Base-by-base conservation (phyloP, 192 early-diverging fungal species). In the Lobulomyces angularis region DNA sequence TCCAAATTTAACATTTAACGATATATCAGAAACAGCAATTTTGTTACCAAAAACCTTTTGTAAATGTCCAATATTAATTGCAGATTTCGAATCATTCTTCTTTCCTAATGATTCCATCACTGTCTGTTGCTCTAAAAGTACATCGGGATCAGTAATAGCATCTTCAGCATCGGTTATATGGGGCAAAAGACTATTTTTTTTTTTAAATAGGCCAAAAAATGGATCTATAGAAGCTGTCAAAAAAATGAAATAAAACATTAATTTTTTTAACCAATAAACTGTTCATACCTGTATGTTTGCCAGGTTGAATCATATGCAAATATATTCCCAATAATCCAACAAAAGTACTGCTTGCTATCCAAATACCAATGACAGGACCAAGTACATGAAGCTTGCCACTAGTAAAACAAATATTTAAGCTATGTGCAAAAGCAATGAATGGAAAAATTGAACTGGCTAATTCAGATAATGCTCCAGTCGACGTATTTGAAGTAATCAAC, bases 1-100 rank as follows among this genome's bases (percentile, higher is more conserved):
- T n/a, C n/a, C n/a, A n/a, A n/a, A 33, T 12, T 31, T 42, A 19
- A 56, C 26, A 12, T 36, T 41, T 4, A 56, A 32, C 14, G 55
- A 43, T 32, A 56, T 43, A 24, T 56, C 55, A 19, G 40, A 16
- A 5, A 56, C 55, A 18, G 55, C 55, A 0, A 56, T 29, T 29
- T 56, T 56, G 2, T 32, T 32, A 3, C 26, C 35, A 37, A 56
- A 56, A 27, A 19, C 35, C 41, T 56, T 56, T 30, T 50, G 51
- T 12, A 56, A 27, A 28, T 54, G 17, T 8, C 37, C 43, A 14
- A 56, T 20, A 3, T 43, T 35, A 6, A 56, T 8, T 9, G 55
- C 55, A 12, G 12, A 12, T 12, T 32, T 16, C 12, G 12, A 12
- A 16, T 32, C 12, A 16, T 32, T 32, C 12, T 16, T 16, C 24